Evolutionary conservation across 2,329 filamentous ascomycete species (phyloP), one percentile per base, ranked within the genome.

Genomic region (Cladophialophora chaetospira): DNA sequence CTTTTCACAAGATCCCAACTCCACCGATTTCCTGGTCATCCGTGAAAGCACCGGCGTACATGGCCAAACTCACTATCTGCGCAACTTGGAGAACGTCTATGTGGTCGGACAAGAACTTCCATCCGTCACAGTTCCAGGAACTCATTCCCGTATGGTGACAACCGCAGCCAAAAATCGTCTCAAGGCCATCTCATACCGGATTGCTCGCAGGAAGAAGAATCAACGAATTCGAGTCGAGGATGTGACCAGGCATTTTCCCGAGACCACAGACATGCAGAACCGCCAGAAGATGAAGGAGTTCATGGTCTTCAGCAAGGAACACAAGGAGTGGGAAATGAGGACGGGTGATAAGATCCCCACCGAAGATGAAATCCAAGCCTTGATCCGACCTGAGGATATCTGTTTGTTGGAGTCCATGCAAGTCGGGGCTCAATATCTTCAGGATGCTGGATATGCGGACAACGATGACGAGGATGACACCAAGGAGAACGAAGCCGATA

Each of bases 251-350:
- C 94, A 99, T 70, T 90, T 97, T 60, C 89, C 91, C 5, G 93
- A 94, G 35, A 94, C 91, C 4, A 94, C 90, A 17, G 93, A 97
- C 69, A 91, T 94, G 54, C 93, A 97, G 69, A 97, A 97, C 66
- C 85, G 94, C 29, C 92, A 96, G 68, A 97, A 97, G 73, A 87
- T 99, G 75, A 94, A 97, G 68, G 94, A 99, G 67, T 97, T 99
- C 71, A 86, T 99, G 65, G 82, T 86, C 46, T 97, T 97, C 69
- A 88, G 94, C 67, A 92, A 95, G 68, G 88, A 91, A 15, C 83
- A 87, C 51, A 92, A 92, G 68, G 89, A 90, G 28, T 99, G 94
- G 94, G 85, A 87, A 25, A 82, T 96, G 61, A 84, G 83, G 48
- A 78, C 84, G 6, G 84, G 84, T 19, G 89, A 97, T 64, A 78